Evolutionary conservation across 139 green algal genomes (phyloP).

Genomic region (Asterochloris erici): DNA sequence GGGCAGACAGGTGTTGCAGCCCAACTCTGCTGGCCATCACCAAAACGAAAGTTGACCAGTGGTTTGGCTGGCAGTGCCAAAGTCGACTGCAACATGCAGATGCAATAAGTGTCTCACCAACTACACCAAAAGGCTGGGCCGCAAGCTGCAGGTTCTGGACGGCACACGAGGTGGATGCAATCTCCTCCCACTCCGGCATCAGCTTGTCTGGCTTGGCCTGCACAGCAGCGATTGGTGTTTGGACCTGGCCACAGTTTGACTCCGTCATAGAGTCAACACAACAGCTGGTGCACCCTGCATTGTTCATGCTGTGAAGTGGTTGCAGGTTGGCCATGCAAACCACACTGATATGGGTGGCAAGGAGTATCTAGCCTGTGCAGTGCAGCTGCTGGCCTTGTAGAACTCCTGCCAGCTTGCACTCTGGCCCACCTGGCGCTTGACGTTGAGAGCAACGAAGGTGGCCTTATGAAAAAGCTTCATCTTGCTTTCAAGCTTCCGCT

Average conservation of each 20-base stretch:
- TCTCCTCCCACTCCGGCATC: conserved; percentile 64
- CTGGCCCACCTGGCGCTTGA: conserved; percentile 28
- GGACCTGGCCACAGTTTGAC: too few relatives aligned
- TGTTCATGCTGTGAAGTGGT: neutral
- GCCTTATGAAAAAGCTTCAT: neutral
- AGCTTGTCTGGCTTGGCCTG: conserved; percentile 30
- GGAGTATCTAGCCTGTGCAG: neutral
- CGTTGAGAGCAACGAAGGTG: conserved; percentile 46
- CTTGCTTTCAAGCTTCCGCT: conserved; percentile 17
- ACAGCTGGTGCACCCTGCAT: neutral
- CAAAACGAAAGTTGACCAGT: neutral
- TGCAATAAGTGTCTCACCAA: neutral
- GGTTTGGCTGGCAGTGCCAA: neutral
- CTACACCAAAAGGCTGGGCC: conserved; percentile 28
- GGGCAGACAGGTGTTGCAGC: neutral
- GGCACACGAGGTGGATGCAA: conserved; percentile 38
- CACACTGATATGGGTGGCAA: neutral
- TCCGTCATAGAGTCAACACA: too few relatives aligned
- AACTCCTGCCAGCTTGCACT: neutral
- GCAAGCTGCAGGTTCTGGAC: conserved; percentile 53
- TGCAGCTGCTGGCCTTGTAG: neutral
- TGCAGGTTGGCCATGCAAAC: neutral
- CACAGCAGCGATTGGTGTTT: neutral
- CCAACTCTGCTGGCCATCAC: neutral
- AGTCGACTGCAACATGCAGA: neutral